A percentile compares a stretch with the other conserved stretches of the same genome.
Evolutionary conservation across 768 basidiomycete genomes (phyloP).

Genomic region (Ramaria sp.): DNA sequence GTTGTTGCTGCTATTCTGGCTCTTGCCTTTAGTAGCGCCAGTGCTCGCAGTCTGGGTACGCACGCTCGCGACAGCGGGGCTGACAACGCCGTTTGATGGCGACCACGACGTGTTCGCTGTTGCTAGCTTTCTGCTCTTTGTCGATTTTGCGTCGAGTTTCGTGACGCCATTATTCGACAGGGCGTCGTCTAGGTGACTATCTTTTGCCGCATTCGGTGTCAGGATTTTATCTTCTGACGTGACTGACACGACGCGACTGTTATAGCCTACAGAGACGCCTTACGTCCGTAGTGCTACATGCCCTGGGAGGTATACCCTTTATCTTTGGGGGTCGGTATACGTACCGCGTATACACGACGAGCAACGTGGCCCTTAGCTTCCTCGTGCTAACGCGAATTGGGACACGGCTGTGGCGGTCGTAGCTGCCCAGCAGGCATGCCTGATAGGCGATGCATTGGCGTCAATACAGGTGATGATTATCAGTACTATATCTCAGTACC

Average conservation of each 20-base stretch:
- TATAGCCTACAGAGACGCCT: not conserved
- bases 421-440: no score
- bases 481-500: no score
- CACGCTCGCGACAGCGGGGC: slow-evolving; percentile 70
- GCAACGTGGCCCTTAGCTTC: slow-evolving; percentile 36
- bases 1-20: slow-evolving; percentile 67
- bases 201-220: not conserved
- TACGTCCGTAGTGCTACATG: not conserved
- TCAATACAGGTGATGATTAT: no score
- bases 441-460: no score
- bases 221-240: not conserved
- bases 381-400: slow-evolving; percentile 39
- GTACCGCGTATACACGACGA: slow-evolving; percentile 55
- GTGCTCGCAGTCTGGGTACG: slow-evolving; percentile 85
- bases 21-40: slow-evolving; percentile 67
- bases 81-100: slow-evolving; percentile 68
- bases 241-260: not conserved
- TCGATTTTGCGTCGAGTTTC: slow-evolving; percentile 12
- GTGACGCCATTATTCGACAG: slow-evolving; percentile 5
- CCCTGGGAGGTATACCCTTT: slow-evolving; percentile 44
- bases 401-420: not conserved
- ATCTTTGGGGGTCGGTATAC: slow-evolving; percentile 56
- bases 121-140: slow-evolving; percentile 15
- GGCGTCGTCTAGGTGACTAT: slow-evolving; percentile 2
- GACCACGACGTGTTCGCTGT: slow-evolving; percentile 42